A percentile compares a stretch with the other conserved stretches of the same genome.
Evolutionary conservation across 345 rosid genomes (phyloP).

Genomic region (Bruguiera sexangula): DNA sequence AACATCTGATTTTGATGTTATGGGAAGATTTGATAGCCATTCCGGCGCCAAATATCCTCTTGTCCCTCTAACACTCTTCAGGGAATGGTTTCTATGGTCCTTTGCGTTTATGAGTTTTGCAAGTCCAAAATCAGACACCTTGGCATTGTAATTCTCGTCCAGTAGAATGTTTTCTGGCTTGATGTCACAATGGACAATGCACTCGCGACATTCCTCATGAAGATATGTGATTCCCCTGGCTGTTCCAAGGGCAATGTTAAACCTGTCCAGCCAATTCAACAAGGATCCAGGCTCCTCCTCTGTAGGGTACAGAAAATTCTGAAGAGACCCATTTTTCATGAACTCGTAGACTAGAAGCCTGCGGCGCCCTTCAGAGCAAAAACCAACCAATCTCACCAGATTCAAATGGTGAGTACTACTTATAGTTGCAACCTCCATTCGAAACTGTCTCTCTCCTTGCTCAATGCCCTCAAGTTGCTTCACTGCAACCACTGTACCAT

Average conservation of each 20-base stretch:
- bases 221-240: slow-evolving; percentile 26
- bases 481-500: slow-evolving; percentile 16
- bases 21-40: slow-evolving; percentile 21
- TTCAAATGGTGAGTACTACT: slow-evolving; percentile 28
- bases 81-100: slow-evolving; percentile 8
- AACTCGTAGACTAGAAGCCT: slow-evolving; percentile 22
- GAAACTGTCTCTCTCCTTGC: slow-evolving; percentile 24
- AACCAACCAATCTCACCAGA: slow-evolving; percentile 19
- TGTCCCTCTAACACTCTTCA: slow-evolving; percentile 13
- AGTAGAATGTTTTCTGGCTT: slow-evolving; percentile 22
- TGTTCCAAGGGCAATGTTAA: slow-evolving; percentile 16
- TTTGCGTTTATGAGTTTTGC: slow-evolving; percentile 19
- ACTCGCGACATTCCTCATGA: slow-evolving; percentile 27
- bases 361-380: slow-evolving; percentile 23
- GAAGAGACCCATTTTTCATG: slow-evolving; percentile 20
- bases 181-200: slow-evolving; percentile 24
- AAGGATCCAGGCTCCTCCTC: slow-evolving; percentile 3
- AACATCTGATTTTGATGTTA: slow-evolving; percentile 23
- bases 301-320: slow-evolving; percentile 8
- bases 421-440: slow-evolving; percentile 25
- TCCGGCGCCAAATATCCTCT: slow-evolving; percentile 25
- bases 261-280: slow-evolving; percentile 11
- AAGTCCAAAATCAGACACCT: slow-evolving; percentile 24
- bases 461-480: slow-evolving; percentile 23
- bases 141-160: slow-evolving; percentile 18